These are phyloP conservation scores for Inga laurina DNA, from an alignment of 306 rosid species.

Conservation along the genomic window DNA sequence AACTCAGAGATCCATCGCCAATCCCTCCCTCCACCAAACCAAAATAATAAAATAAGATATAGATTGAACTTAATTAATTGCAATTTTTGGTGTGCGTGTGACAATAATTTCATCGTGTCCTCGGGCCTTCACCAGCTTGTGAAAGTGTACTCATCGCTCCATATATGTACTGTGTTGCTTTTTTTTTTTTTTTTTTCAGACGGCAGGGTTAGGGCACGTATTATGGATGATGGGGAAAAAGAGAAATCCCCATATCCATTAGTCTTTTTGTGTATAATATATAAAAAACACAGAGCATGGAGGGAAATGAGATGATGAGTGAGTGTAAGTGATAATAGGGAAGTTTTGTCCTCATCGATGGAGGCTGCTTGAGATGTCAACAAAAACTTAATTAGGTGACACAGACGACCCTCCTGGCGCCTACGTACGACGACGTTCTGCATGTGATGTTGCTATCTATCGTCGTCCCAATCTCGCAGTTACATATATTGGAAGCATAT, in stretches of 20 bases:
- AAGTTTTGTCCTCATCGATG: neutral
- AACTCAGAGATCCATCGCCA: neutral
- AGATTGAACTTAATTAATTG: neutral
- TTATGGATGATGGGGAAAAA: neutral
- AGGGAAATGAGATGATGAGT: neutral
- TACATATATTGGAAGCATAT: conserved; percentile 12
- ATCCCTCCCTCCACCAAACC: neutral
- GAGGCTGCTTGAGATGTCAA: conserved; percentile 17
- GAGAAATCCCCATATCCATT: neutral
- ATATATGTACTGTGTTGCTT: neutral
- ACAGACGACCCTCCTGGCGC: neutral
- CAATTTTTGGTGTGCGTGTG: neutral
- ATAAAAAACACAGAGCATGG: neutral
- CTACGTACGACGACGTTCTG: conserved; percentile 5
- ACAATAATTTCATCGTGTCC: neutral
- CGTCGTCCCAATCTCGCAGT: conserved; percentile 28
- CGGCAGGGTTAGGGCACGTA: neutral
- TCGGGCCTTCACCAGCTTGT: neutral
- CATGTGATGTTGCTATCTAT: conserved; percentile 41
- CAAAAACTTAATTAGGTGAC: conserved; percentile 31
- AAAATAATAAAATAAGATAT: neutral
- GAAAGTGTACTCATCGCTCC: neutral
- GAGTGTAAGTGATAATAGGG: neutral
- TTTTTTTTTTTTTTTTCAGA: neutral
- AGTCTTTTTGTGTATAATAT: neutral